Conservation (phyloP, 352 stramenopile species). For the Pythium oligandrum region DNA sequence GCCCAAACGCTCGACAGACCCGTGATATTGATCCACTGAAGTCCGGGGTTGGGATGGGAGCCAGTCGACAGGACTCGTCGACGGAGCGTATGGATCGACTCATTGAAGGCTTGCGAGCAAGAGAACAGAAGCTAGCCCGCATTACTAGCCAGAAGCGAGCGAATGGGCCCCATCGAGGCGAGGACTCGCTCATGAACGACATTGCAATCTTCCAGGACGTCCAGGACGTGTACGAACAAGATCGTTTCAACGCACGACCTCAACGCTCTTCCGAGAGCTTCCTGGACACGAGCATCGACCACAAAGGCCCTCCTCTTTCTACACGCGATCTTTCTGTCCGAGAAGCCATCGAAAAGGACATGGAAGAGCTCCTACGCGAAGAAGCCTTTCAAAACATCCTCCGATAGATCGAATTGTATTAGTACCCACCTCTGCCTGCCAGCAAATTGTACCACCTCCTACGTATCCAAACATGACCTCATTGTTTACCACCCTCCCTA, state of each 20-base stretch:
- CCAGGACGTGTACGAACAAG: slow-evolving; percentile 25
- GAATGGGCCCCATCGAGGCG: background rate
- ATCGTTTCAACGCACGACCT: slow-evolving; percentile 14
- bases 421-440: no score
- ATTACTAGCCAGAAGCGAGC: background rate
- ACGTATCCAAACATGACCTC: no score
- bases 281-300: no score
- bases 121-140: slow-evolving; percentile 26
- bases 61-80: background rate
- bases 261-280: background rate
- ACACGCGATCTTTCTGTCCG: slow-evolving; percentile 21
- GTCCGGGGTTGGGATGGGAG: no score
- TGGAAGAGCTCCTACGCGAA: slow-evolving; percentile 26
- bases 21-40: background rate
- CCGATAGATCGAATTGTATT: background rate
- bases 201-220: slow-evolving; percentile 40
- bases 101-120: slow-evolving; percentile 19
- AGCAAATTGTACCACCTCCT: no score
- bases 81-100: slow-evolving; percentile 11
- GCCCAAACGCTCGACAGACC: background rate
- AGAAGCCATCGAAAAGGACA: slow-evolving; percentile 32
- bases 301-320: slow-evolving; percentile 1
- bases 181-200: slow-evolving; percentile 17
- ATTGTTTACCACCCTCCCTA: no score
- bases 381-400: slow-evolving; percentile 4